Conservation (phyloP, 2,329 filamentous ascomycete genomes). For the Oidium heveae region DNA sequence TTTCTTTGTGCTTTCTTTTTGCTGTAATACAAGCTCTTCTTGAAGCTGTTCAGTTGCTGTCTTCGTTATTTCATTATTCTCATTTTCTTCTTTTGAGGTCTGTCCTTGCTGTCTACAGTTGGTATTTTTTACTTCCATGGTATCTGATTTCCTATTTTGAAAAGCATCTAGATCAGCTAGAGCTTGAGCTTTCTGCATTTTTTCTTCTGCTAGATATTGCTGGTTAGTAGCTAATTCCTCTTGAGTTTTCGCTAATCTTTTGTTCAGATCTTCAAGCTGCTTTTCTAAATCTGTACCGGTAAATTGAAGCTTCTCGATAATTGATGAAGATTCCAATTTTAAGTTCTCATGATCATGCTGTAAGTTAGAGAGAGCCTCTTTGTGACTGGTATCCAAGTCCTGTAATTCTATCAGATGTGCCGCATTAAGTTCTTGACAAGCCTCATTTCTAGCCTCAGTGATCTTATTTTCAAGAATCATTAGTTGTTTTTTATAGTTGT, state of each 20-base stretch:
- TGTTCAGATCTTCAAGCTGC: slow-evolving; percentile 20
- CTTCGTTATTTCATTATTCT: slow-evolving; percentile 17
- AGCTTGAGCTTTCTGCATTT: slow-evolving; percentile 17
- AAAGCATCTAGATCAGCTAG: slow-evolving; percentile 31
- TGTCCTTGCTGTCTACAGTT: slow-evolving; percentile 20
- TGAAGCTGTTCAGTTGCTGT: slow-evolving; percentile 19
- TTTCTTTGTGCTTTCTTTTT: slow-evolving; percentile 18
- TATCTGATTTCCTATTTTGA: slow-evolving; percentile 29
- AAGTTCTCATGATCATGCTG: slow-evolving; percentile 22
- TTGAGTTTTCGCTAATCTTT: not conserved
- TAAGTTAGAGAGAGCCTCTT: slow-evolving; percentile 17
- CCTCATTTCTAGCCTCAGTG: not conserved
- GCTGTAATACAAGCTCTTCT: slow-evolving; percentile 23
- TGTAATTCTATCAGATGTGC: slow-evolving; percentile 29
- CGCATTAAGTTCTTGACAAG: slow-evolving; percentile 5
- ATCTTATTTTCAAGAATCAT: not conserved
- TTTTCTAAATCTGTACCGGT: slow-evolving; percentile 10
- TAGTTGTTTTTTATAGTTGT: not conserved
- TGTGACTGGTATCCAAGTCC: slow-evolving; percentile 28
- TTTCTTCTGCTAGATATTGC: slow-evolving; percentile 17
- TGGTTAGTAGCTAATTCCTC: slow-evolving; percentile 10
- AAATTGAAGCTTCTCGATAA: slow-evolving; percentile 8
- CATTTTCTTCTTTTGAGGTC: slow-evolving; percentile 6
- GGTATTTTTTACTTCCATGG: slow-evolving; percentile 24
- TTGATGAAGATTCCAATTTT: slow-evolving; percentile 5